Evolutionary conservation across 768 basidiomycete genomes (phyloP), one percentile per base, ranked within the genome.

Genomic region (Boletus fagicola): DNA sequence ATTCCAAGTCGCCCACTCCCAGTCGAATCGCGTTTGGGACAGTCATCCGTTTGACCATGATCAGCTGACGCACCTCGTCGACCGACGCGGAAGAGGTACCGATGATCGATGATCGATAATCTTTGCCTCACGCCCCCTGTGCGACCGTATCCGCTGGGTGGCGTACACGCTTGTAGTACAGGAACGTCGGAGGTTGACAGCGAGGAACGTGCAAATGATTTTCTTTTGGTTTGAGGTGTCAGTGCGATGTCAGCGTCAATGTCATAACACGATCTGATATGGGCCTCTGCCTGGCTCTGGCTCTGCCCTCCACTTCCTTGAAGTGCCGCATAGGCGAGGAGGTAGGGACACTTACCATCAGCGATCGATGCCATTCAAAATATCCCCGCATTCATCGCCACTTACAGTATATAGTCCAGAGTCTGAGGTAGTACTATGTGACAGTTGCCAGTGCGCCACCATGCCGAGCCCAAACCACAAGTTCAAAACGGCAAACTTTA

Each of bases 111-210:
- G 39, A 26, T 24, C 22, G 24, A 22, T 8, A 33, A 26, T 39
- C 18, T 2, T 44, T 38, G 13, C 28, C 30, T 10, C 20, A n/a
- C 7, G 26, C 24, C 26, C 26, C 33, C 31, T 33, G 35, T 12
- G 28, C 18, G 24, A 58, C 9, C 22, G n/a, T n/a, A 53, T 58
- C 35, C 58, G 61, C 38, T 30, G 33, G 26, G 63, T 53, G 26
- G 61, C 66, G 52, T 56, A 31, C 47, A 16, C 18, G 31, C 20
- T 60, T 54, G 44, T 49, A 49, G 36, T 46, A 60, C 7, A 56
- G 76, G 48, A 58, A 61, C 5, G 51, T 49, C 12, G 7, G 28
- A 45, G 44, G 54, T 57, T 64, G 35, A 60, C 35, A 15, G 1
- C 42, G 16, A 28, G 4, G 15, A 18, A 18, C 38, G 20, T 31